These are phyloP conservation scores for Fraxinus angustifolia DNA, from an alignment of 305 asterid genomes.

Conservation along the genomic window DNA sequence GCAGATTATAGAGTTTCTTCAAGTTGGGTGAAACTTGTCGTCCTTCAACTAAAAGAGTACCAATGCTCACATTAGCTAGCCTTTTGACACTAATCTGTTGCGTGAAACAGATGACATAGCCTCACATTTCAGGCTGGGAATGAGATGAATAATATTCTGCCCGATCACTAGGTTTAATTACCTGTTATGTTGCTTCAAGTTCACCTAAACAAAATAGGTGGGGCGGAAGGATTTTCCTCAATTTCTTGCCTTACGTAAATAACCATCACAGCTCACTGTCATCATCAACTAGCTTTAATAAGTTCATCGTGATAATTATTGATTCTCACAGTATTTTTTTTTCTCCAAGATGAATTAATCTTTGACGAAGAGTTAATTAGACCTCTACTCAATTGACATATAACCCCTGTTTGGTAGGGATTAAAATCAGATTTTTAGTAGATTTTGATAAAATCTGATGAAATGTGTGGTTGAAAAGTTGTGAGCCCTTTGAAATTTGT, in stretches of 20 bases:
- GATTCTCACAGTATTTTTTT: not conserved
- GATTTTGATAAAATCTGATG: not conserved
- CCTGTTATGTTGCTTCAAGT: not conserved
- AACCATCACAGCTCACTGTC: not conserved
- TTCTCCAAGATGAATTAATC: not conserved
- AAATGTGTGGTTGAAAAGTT: not conserved
- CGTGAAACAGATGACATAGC: not conserved
- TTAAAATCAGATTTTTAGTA: not conserved
- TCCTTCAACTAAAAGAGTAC: not conserved
- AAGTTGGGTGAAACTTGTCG: not conserved
- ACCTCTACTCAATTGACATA: conserved; percentile 4
- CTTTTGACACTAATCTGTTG: conserved; percentile 4
- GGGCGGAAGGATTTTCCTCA: not conserved
- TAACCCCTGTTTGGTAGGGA: not conserved
- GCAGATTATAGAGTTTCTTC: not conserved
- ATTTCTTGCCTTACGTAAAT: conserved; percentile 7
- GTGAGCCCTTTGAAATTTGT: not conserved
- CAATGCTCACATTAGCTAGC: conserved; percentile 1
- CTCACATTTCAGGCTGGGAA: not conserved
- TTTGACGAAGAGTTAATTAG: not conserved
- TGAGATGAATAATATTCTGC: not conserved
- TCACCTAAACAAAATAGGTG: not conserved
- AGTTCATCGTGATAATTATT: conserved; percentile 9
- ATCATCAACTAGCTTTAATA: conserved; percentile 4
- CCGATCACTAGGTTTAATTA: conserved; percentile 2